Evolutionary conservation across 371 early-diverging fungal genomes (phyloP).

Genomic region (Mortierella sp.): DNA sequence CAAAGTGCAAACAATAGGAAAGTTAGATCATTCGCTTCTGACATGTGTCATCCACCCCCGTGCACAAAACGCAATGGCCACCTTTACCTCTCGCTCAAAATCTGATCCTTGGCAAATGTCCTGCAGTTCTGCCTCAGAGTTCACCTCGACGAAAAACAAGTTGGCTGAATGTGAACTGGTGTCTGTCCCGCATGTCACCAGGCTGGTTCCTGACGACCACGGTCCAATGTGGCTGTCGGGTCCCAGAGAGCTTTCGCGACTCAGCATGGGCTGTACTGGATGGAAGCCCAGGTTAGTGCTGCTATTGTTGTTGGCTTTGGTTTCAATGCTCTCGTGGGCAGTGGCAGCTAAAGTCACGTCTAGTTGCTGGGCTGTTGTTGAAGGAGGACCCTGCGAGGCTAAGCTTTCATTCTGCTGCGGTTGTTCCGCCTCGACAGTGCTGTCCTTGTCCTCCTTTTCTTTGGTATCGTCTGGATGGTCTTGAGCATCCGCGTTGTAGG

Average conservation of each 20-base stretch:
- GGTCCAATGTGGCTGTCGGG: not conserved
- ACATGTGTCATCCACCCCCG: too few relatives aligned
- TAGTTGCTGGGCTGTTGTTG: not conserved
- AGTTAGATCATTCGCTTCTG: too few relatives aligned
- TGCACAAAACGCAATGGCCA: constrained; percentile 2
- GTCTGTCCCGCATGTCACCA: constrained; percentile 4
- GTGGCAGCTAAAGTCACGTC: not conserved
- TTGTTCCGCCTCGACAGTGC: not conserved
- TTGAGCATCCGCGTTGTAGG: not conserved
- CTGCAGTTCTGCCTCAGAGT: constrained; percentile 29
- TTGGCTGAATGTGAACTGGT: not conserved
- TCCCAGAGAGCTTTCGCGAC: not conserved
- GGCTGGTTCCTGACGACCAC: not conserved
- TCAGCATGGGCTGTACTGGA: not conserved
- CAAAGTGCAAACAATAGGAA: too few relatives aligned
- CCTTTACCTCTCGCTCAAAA: constrained; percentile 36
- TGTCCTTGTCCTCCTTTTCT: constrained; percentile 1
- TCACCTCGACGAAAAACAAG: constrained; percentile 32
- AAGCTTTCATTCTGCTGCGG: not conserved
- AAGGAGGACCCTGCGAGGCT: not conserved
- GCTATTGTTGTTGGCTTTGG: not conserved
- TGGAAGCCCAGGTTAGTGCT: not conserved
- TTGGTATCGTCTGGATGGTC: not conserved
- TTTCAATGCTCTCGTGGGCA: too few relatives aligned
- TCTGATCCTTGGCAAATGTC: constrained; percentile 20